Evolutionary conservation across 2,329 filamentous ascomycete genomes (phyloP).

Genomic region (Aspergillus ustus): DNA sequence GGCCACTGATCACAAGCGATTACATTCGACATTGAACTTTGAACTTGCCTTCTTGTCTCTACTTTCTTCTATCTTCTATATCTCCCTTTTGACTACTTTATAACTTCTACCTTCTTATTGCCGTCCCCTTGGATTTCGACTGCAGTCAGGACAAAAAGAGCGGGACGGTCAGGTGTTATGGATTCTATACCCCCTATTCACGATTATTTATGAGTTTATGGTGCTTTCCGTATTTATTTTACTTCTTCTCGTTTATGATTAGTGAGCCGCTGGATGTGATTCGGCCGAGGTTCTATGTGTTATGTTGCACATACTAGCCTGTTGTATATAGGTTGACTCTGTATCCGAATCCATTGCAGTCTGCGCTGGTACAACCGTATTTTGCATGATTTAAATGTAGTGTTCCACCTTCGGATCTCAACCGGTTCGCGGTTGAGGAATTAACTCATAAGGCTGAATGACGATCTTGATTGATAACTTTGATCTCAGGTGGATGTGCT

Average conservation of each 20-base stretch:
- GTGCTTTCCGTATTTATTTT: slow-evolving; percentile 28
- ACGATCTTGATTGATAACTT: background rate
- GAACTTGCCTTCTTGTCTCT: slow-evolving; percentile 17
- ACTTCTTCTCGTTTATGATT: slow-evolving; percentile 24
- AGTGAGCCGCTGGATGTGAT: slow-evolving; percentile 14
- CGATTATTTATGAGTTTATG: slow-evolving; percentile 41
- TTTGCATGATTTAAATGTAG: background rate
- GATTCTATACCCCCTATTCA: slow-evolving; percentile 40
- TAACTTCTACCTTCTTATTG: slow-evolving; percentile 27
- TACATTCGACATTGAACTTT: background rate
- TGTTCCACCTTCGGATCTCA: slow-evolving; percentile 2
- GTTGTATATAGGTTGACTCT: slow-evolving; percentile 19
- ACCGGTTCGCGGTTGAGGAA: background rate
- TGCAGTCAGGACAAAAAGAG: slow-evolving; percentile 7
- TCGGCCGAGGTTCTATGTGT: slow-evolving; percentile 12
- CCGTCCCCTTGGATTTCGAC: slow-evolving; percentile 12
- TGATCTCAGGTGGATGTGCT: background rate
- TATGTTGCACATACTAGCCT: slow-evolving; percentile 12
- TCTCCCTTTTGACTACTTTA: slow-evolving; percentile 13
- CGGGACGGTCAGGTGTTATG: slow-evolving; percentile 26
- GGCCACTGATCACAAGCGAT: slow-evolving; percentile 17
- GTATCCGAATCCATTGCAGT: slow-evolving; percentile 17
- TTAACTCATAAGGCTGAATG: background rate
- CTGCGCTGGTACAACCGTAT: slow-evolving; percentile 2
- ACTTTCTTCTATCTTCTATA: slow-evolving; percentile 24